Evolutionary conservation across 2,329 filamentous ascomycete species (phyloP).

Genomic region (Fusarium sp.): DNA sequence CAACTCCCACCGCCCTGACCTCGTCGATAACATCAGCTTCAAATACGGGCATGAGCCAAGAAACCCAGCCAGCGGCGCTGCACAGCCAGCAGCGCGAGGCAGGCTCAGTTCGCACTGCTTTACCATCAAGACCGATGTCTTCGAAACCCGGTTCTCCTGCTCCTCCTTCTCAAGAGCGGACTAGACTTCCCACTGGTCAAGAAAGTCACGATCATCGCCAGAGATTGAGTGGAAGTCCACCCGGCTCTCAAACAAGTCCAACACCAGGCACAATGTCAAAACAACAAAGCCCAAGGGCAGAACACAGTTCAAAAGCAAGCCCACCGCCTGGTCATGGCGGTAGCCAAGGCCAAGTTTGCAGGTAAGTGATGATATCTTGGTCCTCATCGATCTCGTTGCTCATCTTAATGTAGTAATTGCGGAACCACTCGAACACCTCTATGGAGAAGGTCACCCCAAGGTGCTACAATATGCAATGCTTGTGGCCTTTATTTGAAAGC

Average conservation of each 20-base stretch:
- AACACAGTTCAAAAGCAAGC: conserved; percentile 37
- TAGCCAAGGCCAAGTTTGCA: conserved; percentile 71
- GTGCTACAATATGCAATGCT: conserved; percentile 96
- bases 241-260: conserved; percentile 43
- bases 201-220: conserved; percentile 38
- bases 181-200: conserved; percentile 39
- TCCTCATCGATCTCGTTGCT: conserved; percentile 5
- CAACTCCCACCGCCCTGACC: conserved; percentile 6
- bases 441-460: conserved; percentile 92
- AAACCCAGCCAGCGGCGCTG: conserved; percentile 41
- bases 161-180: conserved; percentile 34
- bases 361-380: conserved; percentile 59
- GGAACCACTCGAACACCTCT: conserved; percentile 92
- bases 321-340: conserved; percentile 34
- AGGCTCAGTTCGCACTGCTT: conserved; percentile 50
- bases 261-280: conserved; percentile 43
- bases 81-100: conserved; percentile 49
- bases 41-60: conserved; percentile 49
- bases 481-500: conserved; percentile 96
- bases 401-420: conserved; percentile 76
- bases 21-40: conserved; percentile 15
- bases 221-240: conserved; percentile 44
- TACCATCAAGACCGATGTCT: conserved; percentile 54
- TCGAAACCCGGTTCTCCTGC: conserved; percentile 43
- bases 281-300: conserved; percentile 47